Percentiles rank a stretch among this genome's conserved stretches.
phyloP scores from a whole-genome alignment of 495 filamentous ascomycete species.

The Cladorrhinum samala region DNA sequence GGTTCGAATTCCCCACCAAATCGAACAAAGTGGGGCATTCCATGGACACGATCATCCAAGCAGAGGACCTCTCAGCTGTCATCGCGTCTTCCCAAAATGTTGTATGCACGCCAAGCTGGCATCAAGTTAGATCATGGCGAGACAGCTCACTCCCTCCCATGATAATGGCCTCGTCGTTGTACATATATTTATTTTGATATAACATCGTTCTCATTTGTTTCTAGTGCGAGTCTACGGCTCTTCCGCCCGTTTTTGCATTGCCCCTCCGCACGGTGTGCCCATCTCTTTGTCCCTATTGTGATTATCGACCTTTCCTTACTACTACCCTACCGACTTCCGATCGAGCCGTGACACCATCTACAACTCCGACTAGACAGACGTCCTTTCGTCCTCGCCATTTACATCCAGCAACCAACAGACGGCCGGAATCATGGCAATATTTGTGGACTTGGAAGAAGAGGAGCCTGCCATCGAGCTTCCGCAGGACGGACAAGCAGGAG shows the following conservation, averaged over 20 bases:
- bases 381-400: too few species aligned
- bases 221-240: too few species aligned
- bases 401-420: too few species aligned
- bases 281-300: background rate
- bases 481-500: slow-evolving; percentile 22
- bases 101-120: slow-evolving; percentile 8
- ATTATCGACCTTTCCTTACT: background rate
- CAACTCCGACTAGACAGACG: too few species aligned
- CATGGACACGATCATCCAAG: too few species aligned
- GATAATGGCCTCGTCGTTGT: slow-evolving; percentile 1
- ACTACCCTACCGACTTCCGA: background rate
- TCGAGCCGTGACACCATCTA: too few species aligned
- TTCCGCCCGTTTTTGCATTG: too few species aligned
- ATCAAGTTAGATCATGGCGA: slow-evolving; percentile 6
- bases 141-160: background rate
- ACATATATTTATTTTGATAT: background rate
- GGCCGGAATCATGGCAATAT: slow-evolving; percentile 49
- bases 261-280: background rate
- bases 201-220: too few species aligned
- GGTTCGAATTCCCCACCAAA: too few species aligned
- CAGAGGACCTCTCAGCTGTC: too few species aligned
- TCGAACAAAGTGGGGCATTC: too few species aligned
- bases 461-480: slow-evolving; percentile 33
- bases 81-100: too few species aligned
- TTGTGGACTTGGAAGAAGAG: slow-evolving; percentile 59